phyloP scores from a whole-genome alignment of 163 green algal species.

The Volvox carteri region DNA sequence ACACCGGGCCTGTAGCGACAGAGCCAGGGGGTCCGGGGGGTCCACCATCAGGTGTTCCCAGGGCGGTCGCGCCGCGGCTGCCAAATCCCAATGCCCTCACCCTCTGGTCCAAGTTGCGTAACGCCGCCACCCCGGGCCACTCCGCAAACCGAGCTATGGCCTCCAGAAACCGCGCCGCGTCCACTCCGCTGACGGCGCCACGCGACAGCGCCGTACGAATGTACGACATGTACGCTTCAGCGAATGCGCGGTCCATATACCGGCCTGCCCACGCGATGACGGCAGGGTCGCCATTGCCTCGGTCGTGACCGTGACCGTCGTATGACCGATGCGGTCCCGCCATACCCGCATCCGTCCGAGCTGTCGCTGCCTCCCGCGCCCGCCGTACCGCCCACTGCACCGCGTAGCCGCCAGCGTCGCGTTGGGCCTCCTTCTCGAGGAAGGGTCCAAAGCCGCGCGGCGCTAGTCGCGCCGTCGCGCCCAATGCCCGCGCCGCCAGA shows the following conservation, averaged over 20 bases:
- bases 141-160: background rate
- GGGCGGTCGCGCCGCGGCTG: background rate
- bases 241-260: background rate
- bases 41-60: background rate
- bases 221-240: constrained; percentile 8
- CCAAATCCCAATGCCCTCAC: background rate
- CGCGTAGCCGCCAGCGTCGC: background rate
- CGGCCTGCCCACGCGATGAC: background rate
- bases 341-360: background rate
- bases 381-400: background rate
- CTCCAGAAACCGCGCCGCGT: constrained; percentile 8
- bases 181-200: background rate
- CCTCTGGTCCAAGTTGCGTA: background rate
- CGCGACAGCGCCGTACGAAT: background rate
- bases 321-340: background rate
- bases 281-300: background rate
- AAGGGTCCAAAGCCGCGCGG: background rate
- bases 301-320: too few species aligned
- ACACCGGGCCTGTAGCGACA: background rate
- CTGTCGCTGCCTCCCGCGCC: background rate
- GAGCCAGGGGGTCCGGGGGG: background rate
- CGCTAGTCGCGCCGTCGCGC: constrained; percentile 3
- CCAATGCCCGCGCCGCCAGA: constrained; percentile 19
- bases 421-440: background rate
- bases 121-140: constrained; percentile 18